Conservation (phyloP, 108 stramenopile species). For the Conticribra weissflogii region DNA sequence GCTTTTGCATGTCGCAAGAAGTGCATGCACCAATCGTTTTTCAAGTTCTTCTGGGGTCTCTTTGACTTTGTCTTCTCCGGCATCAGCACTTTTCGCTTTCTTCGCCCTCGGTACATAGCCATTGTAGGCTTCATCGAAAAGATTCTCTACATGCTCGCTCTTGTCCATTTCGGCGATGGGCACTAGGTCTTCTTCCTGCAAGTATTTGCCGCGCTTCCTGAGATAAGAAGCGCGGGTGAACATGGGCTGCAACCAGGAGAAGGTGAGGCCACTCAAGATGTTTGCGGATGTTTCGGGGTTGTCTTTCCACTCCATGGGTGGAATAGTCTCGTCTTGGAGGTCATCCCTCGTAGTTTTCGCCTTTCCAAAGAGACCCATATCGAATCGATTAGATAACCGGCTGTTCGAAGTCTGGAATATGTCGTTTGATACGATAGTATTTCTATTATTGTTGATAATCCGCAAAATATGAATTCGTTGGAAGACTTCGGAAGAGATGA, state of each 20-base stretch:
- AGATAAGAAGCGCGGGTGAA: constrained; percentile 62
- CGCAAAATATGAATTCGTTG: no score
- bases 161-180: constrained; percentile 61
- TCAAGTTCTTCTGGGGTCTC: constrained; percentile 38
- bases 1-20: constrained; percentile 50
- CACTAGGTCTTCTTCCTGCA: constrained; percentile 64
- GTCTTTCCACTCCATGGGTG: constrained; percentile 29
- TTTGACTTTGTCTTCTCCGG: neutral
- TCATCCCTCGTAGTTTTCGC: neutral
- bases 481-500: no score
- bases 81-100: constrained; percentile 3
- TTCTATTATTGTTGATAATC: no score
- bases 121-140: constrained; percentile 61
- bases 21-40: constrained; percentile 39
- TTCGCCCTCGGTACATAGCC: constrained; percentile 30
- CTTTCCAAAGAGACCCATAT: constrained; percentile 21
- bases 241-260: constrained; percentile 70
- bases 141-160: constrained; percentile 38
- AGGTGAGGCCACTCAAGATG: constrained; percentile 51
- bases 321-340: constrained; percentile 13
- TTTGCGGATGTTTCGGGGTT: constrained; percentile 61
- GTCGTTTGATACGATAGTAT: no score
- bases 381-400: no score
- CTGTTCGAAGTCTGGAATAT: no score
- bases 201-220: constrained; percentile 33